These are phyloP conservation scores for Pseudocercospora fijiensis DNA, from an alignment of 2,329 filamentous ascomycete species.

Conservation along the genomic window DNA sequence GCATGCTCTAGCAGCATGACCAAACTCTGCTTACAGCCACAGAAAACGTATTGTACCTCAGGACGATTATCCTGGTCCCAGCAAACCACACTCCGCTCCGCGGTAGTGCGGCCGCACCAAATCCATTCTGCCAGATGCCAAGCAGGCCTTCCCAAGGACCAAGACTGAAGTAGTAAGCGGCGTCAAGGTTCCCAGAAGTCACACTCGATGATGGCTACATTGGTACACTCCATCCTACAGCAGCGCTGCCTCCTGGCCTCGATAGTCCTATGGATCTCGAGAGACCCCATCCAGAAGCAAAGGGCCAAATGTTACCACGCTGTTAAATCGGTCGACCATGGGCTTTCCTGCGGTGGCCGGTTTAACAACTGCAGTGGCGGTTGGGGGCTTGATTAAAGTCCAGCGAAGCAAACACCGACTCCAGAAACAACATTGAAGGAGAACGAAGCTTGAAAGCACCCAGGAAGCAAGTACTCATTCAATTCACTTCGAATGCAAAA, in stretches of 20 bases:
- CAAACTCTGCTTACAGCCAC: background rate
- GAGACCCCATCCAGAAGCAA: too few species aligned
- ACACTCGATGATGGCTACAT: background rate
- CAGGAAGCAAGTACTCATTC: background rate
- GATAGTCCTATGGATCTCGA: too few species aligned
- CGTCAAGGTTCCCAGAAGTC: background rate
- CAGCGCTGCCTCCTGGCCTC: too few species aligned
- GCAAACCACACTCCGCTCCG: background rate
- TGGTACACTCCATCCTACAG: too few species aligned
- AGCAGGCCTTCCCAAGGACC: background rate
- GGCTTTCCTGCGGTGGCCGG: too few species aligned
- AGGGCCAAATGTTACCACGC: too few species aligned
- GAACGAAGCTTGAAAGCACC: background rate
- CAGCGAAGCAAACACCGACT: background rate
- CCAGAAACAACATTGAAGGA: too few species aligned
- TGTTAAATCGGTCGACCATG: too few species aligned
- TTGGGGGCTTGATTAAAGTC: too few species aligned
- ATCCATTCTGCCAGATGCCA: background rate
- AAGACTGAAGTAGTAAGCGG: background rate
- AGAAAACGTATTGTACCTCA: background rate
- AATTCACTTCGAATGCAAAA: background rate
- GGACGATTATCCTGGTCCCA: background rate
- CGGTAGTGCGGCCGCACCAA: background rate
- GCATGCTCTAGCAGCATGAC: background rate
- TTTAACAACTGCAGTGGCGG: too few species aligned